A percentile compares a stretch with the other conserved stretches of the same genome.
Conservation (phyloP, 164 flowering plant genomes). For the Macadamia integrifolia region DNA sequence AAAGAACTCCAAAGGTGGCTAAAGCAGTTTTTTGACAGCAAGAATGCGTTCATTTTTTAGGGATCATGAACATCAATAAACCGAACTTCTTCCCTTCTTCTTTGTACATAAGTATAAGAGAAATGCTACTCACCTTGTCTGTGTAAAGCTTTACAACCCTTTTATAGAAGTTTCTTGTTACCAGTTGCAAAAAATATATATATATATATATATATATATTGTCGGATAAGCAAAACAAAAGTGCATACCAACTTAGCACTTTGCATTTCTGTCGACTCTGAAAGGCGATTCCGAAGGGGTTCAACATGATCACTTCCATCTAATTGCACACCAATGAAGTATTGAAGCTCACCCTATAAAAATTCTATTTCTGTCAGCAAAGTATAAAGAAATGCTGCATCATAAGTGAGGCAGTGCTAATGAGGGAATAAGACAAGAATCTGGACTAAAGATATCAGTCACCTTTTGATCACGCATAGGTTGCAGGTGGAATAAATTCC, state of each 20-base stretch:
- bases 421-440: conserved; percentile 4
- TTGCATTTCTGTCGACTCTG: conserved; percentile 64
- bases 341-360: conserved; percentile 88
- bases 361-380: conserved; percentile 6
- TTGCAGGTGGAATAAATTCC: conserved; percentile 97
- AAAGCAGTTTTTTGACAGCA: too few relatives aligned
- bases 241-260: conserved; percentile 71
- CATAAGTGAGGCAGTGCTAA: neutral
- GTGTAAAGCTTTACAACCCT: too few relatives aligned
- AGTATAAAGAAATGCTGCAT: neutral
- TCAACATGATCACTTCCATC: conserved; percentile 98
- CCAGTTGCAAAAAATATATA: too few relatives aligned
- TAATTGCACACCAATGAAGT: conserved; percentile 97
- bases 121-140: too few relatives aligned
- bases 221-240: neutral
- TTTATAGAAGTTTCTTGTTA: too few relatives aligned
- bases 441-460: neutral
- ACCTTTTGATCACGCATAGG: conserved; percentile 99
- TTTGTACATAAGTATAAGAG: too few relatives aligned
- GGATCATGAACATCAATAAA: too few relatives aligned
- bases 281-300: conserved; percentile 80
- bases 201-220: too few relatives aligned
- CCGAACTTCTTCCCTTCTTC: too few relatives aligned
- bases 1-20: too few relatives aligned
- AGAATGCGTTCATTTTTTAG: too few relatives aligned